Conservation (phyloP, 106 monocot species). For the Vanilla planifolia region DNA sequence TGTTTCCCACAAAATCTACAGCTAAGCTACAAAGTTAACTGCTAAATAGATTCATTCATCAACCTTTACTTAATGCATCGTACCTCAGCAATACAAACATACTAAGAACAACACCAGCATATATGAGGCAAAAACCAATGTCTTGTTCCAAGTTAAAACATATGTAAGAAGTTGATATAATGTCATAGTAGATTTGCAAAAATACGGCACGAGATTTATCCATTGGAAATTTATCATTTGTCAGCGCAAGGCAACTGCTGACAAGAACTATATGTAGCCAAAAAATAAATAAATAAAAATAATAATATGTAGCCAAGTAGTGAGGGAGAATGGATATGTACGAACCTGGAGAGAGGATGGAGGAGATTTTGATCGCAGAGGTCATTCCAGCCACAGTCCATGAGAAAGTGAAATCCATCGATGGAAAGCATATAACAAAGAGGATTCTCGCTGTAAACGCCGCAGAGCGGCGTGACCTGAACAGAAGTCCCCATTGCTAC, state of each 20-base stretch:
- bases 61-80: too few relatives aligned
- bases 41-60: too few relatives aligned
- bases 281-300: not conserved
- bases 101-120: too few relatives aligned
- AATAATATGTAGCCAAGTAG: not conserved
- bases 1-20: too few relatives aligned
- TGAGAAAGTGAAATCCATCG: conserved; percentile 88
- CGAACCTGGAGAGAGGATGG: conserved; percentile 82
- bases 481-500: conserved; percentile 82
- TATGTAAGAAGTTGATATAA: too few relatives aligned
- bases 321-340: not conserved
- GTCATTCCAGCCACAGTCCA: conserved; percentile 99
- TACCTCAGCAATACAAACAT: too few relatives aligned
- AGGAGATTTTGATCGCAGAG: conserved; percentile 77
- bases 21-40: too few relatives aligned
- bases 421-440: conserved; percentile 87
- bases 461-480: conserved; percentile 85
- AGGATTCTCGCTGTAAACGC: conserved; percentile 92
- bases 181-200: too few relatives aligned
- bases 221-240: not conserved
- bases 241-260: too few relatives aligned
- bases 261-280: not conserved
- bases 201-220: not conserved
- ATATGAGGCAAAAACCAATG: too few relatives aligned
- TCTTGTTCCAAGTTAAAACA: too few relatives aligned